Evolutionary conservation across 306 rosid genomes (phyloP).

Genomic region (Cyamopsis tetragonoloba): DNA sequence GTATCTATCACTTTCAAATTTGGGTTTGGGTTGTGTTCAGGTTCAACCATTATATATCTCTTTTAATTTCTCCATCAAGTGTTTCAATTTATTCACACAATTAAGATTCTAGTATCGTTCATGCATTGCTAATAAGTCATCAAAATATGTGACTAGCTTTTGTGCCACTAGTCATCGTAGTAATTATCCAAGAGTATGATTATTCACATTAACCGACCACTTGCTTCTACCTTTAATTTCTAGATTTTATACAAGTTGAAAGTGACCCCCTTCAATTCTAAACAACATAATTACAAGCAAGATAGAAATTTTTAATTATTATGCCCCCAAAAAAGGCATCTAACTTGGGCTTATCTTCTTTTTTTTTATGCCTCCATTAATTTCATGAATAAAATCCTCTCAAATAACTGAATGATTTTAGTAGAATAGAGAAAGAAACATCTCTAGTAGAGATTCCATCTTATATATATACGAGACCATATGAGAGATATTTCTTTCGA

Average conservation of each 20-base stretch:
- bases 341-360: slow-evolving; percentile 14
- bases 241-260: background rate
- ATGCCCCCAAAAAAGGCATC: slow-evolving; percentile 5
- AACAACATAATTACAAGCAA: background rate
- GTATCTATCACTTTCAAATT: slow-evolving; percentile 24
- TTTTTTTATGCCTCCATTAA: slow-evolving; percentile 18
- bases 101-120: slow-evolving; percentile 3
- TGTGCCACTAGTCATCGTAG: slow-evolving; percentile 26
- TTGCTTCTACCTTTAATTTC: slow-evolving; percentile 18
- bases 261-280: slow-evolving; percentile 26
- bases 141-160: slow-evolving; percentile 25
- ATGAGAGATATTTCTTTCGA: too few relatives aligned
- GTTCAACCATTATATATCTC: slow-evolving; percentile 18
- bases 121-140: too few relatives aligned
- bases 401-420: too few relatives aligned
- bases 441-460: too few relatives aligned
- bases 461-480: too few relatives aligned
- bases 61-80: background rate
- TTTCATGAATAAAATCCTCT: too few relatives aligned
- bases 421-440: too few relatives aligned
- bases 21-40: background rate
- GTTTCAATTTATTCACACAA: slow-evolving; percentile 12
- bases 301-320: background rate
- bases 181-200: slow-evolving; percentile 37
- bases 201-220: slow-evolving; percentile 21